Percentiles rank a stretch among this genome's conserved stretches.
These are phyloP conservation scores for Neoarthrinium moseri DNA, from an alignment of 2,329 filamentous ascomycete genomes.

Conservation along the genomic window DNA sequence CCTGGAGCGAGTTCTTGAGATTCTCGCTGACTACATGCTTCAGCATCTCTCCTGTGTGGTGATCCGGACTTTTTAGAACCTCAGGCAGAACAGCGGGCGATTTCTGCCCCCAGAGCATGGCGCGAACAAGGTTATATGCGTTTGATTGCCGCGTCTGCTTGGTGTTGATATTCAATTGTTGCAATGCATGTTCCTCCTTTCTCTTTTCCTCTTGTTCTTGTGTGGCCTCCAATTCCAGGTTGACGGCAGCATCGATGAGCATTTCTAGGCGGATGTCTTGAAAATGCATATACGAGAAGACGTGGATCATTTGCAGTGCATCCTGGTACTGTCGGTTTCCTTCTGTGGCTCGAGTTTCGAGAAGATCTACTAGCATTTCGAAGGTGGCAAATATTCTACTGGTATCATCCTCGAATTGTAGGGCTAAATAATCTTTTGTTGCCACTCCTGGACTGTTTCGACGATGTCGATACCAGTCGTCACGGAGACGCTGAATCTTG, in stretches of 20 bases:
- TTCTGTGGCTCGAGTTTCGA: background rate
- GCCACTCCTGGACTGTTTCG: too few relatives aligned
- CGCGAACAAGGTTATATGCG: too few relatives aligned
- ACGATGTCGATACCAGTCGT: background rate
- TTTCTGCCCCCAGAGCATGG: background rate
- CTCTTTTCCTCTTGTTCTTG: background rate
- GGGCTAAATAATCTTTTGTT: background rate
- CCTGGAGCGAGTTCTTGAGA: too few relatives aligned
- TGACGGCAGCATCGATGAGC: constrained; percentile 10
- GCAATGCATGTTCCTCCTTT: background rate
- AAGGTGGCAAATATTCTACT: constrained; percentile 10
- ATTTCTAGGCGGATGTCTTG: constrained; percentile 14
- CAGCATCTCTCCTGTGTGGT: background rate
- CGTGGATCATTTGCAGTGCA: constrained; percentile 12
- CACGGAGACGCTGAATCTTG: constrained; percentile 4
- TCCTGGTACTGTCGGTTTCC: constrained; percentile 1
- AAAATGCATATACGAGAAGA: constrained; percentile 14
- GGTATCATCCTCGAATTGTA: constrained; percentile 6
- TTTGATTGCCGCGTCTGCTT: too few relatives aligned
- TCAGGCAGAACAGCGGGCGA: background rate
- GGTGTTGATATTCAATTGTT: too few relatives aligned
- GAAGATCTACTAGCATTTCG: constrained; percentile 11
- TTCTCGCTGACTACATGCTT: too few relatives aligned
- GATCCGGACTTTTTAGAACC: constrained; percentile 4
- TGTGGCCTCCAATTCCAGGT: constrained; percentile 4